Percentiles rank a stretch among this genome's conserved stretches.
Evolutionary conservation across 1,139 yeast genomes (phyloP).

Genomic region (Zhuliangozyma parablackwelliae): DNA sequence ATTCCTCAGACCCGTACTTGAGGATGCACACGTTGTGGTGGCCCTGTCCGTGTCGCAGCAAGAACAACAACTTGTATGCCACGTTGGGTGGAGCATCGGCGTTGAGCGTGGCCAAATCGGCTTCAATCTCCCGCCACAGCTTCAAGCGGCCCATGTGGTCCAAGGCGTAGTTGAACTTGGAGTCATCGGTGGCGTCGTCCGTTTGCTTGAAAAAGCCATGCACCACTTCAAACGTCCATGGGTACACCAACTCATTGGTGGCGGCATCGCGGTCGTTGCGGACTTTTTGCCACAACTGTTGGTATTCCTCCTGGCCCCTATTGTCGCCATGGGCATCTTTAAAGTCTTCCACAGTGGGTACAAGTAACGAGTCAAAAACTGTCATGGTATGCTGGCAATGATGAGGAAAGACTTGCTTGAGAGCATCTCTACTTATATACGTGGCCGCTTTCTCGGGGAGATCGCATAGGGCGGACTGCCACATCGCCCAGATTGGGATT

Average conservation of each 20-base stretch:
- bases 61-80: constrained; percentile 52
- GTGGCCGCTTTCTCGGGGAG: too few species aligned
- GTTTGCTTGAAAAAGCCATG: constrained; percentile 55
- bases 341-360: constrained; percentile 31
- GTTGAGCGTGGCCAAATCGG: constrained; percentile 37
- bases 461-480: too few species aligned
- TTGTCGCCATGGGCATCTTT: constrained; percentile 31
- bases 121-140: constrained; percentile 44
- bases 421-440: too few species aligned
- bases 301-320: constrained; percentile 10
- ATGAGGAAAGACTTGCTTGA: too few species aligned
- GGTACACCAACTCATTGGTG: constrained; percentile 15
- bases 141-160: constrained; percentile 46
- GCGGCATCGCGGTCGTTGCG: constrained; percentile 11
- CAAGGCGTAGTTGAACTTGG: constrained; percentile 42
- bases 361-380: constrained; percentile 19
- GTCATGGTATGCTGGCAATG: constrained; percentile 11
- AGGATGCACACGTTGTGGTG: constrained; percentile 60
- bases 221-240: constrained; percentile 48
- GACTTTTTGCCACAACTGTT: constrained; percentile 5
- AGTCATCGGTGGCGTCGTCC: constrained; percentile 43
- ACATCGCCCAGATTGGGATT: too few species aligned
- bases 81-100: constrained; percentile 28
- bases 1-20: constrained; percentile 53
- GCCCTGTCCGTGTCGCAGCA: constrained; percentile 81